Evolutionary conservation across 352 stramenopile species (phyloP), one percentile per base, ranked within the genome.

Genomic region (Discostella stelligera): DNA sequence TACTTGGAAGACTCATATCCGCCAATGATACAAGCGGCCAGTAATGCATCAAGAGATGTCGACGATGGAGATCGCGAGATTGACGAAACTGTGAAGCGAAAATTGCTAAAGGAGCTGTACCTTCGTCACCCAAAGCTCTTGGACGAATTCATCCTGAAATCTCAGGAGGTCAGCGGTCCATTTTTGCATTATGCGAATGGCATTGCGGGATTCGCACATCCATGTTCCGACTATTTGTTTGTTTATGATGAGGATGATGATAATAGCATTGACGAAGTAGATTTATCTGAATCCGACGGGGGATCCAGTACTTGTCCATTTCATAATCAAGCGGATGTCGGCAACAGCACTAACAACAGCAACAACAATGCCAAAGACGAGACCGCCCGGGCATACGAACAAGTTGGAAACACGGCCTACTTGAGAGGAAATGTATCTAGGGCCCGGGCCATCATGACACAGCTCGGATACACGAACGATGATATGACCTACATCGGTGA

Each of bases 361-460:
- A 50, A 56, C 23, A 61, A 55, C 8, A 21, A 11, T 0, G 70
- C 78, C 18, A 88, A 84, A 48, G 70, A 80, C 21, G 85, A 91
- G 77, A 89, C 83, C 8, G 56, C 67, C 60, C 66, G 74, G 25
- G 81, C 81, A 20, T 91, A 91, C 49, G 75, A 91, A 41, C 74
- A 82, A 63, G 85, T 91, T 10, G 85, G 85, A 49, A 44, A 84
- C 53, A 83, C 85, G 16, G 85, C 85, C 16, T 59, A 74, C 9
- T 27, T 87, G 18, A 68, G 44, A 63, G 85, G 85, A 46, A 88
- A 91, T 75, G 56, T 66, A 4, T 30, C 65, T 16, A 80, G 83
- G 61, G 85, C 85, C 25, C 62, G 58, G 39, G 77, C 71, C 27
- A 91, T 91, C 53, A 87, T 91, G 85, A 63, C 75, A 3, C 66